Conservation (phyloP, 2,329 filamentous ascomycete genomes). For the Aspergillus neotritici region DNA sequence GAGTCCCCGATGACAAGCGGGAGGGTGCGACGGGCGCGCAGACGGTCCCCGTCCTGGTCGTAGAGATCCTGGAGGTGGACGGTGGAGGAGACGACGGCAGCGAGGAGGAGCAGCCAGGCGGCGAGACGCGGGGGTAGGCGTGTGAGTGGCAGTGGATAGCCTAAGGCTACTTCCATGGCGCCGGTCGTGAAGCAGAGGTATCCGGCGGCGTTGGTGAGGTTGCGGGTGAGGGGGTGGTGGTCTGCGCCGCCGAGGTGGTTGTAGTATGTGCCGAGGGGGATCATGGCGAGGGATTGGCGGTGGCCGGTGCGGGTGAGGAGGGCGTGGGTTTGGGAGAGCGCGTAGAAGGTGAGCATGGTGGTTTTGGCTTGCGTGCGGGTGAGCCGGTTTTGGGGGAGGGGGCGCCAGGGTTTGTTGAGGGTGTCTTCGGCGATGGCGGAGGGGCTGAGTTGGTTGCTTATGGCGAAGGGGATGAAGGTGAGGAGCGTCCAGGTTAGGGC, state of each 20-base stretch:
- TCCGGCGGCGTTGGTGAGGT: background rate
- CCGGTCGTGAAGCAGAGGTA: constrained; percentile 1
- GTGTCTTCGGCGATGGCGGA: constrained; percentile 5
- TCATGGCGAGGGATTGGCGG: background rate
- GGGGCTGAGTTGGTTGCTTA: constrained; percentile 5
- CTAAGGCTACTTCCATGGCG: background rate
- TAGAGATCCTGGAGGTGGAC: constrained; percentile 36
- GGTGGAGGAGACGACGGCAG: constrained; percentile 28
- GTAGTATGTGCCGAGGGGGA: background rate
- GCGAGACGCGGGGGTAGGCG: too few relatives aligned
- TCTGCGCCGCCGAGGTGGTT: background rate
- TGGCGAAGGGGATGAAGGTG: constrained; percentile 5
- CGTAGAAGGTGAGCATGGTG: too few relatives aligned
- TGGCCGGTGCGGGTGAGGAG: constrained; percentile 20
- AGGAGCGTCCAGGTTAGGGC: background rate
- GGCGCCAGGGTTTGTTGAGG: constrained; percentile 7
- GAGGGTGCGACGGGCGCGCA: constrained; percentile 12
- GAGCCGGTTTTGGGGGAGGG: background rate
- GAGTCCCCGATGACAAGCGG: background rate
- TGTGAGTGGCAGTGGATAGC: background rate
- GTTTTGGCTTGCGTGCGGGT: too few relatives aligned
- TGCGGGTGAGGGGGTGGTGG: background rate
- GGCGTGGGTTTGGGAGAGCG: too few relatives aligned
- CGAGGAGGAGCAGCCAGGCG: constrained; percentile 12
- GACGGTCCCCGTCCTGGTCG: constrained; percentile 29